phyloP scores from a whole-genome alignment of 176 grass and related monocot genomes.

The Chloris gayana region DNA sequence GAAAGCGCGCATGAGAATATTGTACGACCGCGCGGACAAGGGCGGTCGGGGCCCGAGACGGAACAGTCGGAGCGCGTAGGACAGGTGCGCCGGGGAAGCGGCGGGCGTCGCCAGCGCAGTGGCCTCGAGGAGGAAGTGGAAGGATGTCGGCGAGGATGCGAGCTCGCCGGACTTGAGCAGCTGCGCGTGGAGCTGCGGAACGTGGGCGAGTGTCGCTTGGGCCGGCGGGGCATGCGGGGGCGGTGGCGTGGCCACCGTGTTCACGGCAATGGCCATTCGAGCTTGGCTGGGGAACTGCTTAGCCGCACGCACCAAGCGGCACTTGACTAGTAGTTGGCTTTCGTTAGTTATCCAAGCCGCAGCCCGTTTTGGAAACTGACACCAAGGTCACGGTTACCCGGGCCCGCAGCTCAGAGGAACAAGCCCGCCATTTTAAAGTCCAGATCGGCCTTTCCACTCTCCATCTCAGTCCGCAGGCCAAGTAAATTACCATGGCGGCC shows the following conservation, averaged over 20 bases:
- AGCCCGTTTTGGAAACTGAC: neutral
- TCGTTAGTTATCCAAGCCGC: conserved; percentile 28
- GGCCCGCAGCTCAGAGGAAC: neutral
- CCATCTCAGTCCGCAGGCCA: neutral
- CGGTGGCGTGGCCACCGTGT: neutral
- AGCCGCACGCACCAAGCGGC: neutral
- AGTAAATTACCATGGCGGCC: conserved; percentile 43
- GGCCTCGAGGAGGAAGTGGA: conserved; percentile 56
- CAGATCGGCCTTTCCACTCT: conserved; percentile 1
- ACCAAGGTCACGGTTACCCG: rapidly evolving
- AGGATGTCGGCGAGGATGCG: conserved; percentile 33
- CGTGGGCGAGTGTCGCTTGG: neutral
- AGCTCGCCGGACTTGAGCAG: conserved; percentile 63
- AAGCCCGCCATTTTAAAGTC: conserved; percentile 39
- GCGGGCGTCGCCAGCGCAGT: conserved; percentile 22
- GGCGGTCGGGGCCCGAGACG: conserved; percentile 21
- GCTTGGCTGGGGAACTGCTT: neutral
- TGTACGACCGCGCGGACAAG: conserved; percentile 36
- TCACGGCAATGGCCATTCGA: conserved; percentile 40
- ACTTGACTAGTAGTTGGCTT: too few species aligned
- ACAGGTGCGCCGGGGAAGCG: conserved; percentile 35
- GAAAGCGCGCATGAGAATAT: conserved; percentile 61
- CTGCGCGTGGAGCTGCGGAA: conserved; percentile 52
- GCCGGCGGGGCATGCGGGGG: neutral
- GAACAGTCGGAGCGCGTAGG: conserved; percentile 58